These are phyloP conservation scores for Neoboletus magnificus DNA, from an alignment of 768 basidiomycete genomes.

Conservation along the genomic window DNA sequence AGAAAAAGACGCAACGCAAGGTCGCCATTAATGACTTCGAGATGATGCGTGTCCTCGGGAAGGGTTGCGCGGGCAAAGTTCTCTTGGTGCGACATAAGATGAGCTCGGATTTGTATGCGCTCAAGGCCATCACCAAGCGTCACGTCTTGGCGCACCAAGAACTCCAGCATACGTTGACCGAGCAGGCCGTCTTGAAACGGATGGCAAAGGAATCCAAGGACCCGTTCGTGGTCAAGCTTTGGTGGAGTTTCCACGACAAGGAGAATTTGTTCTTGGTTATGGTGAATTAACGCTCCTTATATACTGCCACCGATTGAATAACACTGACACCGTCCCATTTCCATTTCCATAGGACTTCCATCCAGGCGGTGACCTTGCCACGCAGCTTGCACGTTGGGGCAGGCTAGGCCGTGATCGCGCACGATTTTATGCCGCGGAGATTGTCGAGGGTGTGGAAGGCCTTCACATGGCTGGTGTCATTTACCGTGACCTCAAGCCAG, in stretches of 20 bases:
- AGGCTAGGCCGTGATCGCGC: constrained; percentile 90
- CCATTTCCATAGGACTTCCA: constrained; percentile 71
- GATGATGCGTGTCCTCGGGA: constrained; percentile 94
- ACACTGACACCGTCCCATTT: constrained; percentile 15
- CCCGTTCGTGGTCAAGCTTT: constrained; percentile 93
- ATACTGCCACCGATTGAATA: constrained; percentile 4
- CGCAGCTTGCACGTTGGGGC: constrained; percentile 95
- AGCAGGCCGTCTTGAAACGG: constrained; percentile 91
- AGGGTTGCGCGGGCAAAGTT: constrained; percentile 97
- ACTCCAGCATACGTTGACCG: constrained; percentile 92
- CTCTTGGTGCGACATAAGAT: constrained; percentile 82
- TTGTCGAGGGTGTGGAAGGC: constrained; percentile 94
- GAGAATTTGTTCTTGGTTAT: constrained; percentile 97
- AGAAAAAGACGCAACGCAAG: constrained; percentile 58
- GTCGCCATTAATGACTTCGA: constrained; percentile 91
- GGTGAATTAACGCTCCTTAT: constrained; percentile 42
- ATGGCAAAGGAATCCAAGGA: constrained; percentile 88
- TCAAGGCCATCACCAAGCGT: constrained; percentile 97
- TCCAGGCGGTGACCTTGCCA: constrained; percentile 94
- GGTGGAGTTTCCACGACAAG: constrained; percentile 98
- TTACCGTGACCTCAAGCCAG: constrained; percentile 96
- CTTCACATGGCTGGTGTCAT: constrained; percentile 93
- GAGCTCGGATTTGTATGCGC: constrained; percentile 72
- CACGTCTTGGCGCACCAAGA: constrained; percentile 97
- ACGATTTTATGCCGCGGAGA: constrained; percentile 96